A percentile compares a stretch with the other conserved stretches of the same genome.
phyloP scores from a whole-genome alignment of 352 stramenopile species.

The Elongisporangium undulatum region DNA sequence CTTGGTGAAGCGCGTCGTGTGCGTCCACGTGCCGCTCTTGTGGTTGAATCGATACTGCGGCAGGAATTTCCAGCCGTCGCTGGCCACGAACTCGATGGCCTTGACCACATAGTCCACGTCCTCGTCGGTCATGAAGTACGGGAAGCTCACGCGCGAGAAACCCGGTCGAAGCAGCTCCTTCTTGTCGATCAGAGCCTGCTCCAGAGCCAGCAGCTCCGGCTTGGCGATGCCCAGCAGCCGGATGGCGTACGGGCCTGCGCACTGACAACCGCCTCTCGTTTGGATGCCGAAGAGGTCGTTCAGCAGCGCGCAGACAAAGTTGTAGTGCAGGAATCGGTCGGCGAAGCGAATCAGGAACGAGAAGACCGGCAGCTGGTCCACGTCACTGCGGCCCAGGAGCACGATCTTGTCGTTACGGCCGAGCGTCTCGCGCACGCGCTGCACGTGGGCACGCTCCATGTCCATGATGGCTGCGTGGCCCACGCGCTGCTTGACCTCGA shows the following conservation, averaged over 20 bases:
- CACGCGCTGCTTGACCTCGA: conserved; percentile 86
- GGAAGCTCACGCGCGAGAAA: conserved; percentile 92
- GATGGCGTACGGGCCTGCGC: conserved; percentile 93
- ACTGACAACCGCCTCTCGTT: conserved; percentile 49
- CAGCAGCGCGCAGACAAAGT: conserved; percentile 96
- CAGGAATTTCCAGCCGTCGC: conserved; percentile 92
- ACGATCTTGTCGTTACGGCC: conserved; percentile 63
- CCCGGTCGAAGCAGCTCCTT: conserved; percentile 93
- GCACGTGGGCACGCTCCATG: conserved; percentile 37
- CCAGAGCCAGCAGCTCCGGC: conserved; percentile 55
- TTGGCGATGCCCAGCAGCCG: conserved; percentile 88
- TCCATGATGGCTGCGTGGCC: conserved; percentile 44
- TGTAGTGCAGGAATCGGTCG: conserved; percentile 94
- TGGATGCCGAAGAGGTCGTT: conserved; percentile 98
- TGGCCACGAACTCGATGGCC: conserved; percentile 91
- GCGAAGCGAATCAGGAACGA: conserved; percentile 92
- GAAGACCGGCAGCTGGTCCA: conserved; percentile 89
- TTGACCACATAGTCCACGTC: conserved; percentile 93
- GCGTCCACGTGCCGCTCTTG: conserved; percentile 92
- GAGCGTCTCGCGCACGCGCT: conserved; percentile 34
- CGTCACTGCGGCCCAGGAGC: conserved; percentile 76
- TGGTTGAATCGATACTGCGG: conserved; percentile 94
- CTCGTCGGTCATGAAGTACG: conserved; percentile 73
- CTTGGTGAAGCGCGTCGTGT: conserved; percentile 56
- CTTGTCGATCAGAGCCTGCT: conserved; percentile 84